Percentiles rank a stretch among this genome's conserved stretches.
Conservation (phyloP, 805 yeast species). For the Candida palmyrensis region DNA sequence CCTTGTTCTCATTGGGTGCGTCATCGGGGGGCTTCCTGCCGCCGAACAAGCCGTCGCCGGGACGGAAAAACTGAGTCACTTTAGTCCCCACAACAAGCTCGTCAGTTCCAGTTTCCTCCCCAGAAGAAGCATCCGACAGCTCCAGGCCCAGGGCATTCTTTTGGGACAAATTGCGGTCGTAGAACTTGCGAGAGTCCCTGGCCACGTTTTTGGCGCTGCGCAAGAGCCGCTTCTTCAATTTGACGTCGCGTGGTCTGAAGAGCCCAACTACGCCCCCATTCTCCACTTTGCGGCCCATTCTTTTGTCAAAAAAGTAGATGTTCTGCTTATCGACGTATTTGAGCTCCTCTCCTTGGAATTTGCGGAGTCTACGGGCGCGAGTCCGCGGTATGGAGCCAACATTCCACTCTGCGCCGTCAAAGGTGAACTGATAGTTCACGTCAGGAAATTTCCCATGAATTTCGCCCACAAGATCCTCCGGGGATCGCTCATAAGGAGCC, state of each 20-base stretch:
- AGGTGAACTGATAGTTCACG: constrained; percentile 24
- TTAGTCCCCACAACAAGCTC: constrained; percentile 21
- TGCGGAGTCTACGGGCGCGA: constrained; percentile 21
- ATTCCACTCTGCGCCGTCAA: constrained; percentile 25
- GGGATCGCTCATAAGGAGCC: not conserved
- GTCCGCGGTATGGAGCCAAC: constrained; percentile 45
- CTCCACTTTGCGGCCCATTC: constrained; percentile 14
- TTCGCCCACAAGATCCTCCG: too few species aligned
- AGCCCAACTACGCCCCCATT: constrained; percentile 20
- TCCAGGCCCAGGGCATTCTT: too few species aligned
- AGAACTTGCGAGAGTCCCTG: not conserved
- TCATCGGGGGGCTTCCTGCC: constrained; percentile 42
- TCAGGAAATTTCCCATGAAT: too few species aligned
- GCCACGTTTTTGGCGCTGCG: constrained; percentile 25
- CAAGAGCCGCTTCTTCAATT: constrained; percentile 31
- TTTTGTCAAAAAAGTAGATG: constrained; percentile 28
- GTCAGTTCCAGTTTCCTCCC: too few species aligned
- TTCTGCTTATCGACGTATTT: constrained; percentile 30
- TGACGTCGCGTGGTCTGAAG: constrained; percentile 37
- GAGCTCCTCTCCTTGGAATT: constrained; percentile 15
- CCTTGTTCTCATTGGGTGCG: constrained; percentile 51
- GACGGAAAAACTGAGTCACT: constrained; percentile 28
- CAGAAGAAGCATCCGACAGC: too few species aligned
- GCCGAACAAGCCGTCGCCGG: constrained; percentile 54
- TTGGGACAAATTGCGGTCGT: not conserved